These are phyloP conservation scores for Zygotorulaspora mrakii DNA, from an alignment of 1,139 yeast genomes.

Conservation along the genomic window DNA sequence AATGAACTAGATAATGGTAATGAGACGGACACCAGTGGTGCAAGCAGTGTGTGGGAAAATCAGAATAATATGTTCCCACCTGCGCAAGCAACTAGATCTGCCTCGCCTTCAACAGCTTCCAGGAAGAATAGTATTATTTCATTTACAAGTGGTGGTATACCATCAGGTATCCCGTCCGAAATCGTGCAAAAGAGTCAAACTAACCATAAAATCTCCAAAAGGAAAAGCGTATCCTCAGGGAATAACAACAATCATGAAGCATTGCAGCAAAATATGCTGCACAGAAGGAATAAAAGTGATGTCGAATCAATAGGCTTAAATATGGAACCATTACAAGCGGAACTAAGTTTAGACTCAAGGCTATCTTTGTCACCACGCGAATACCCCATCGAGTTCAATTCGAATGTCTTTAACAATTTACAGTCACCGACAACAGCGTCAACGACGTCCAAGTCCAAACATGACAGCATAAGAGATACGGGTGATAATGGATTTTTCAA, in stretches of 20 bases:
- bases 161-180: no score
- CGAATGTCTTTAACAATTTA: conserved; percentile 12
- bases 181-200: conserved; percentile 3
- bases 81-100: conserved; percentile 10
- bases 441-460: not conserved
- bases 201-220: conserved; percentile 13
- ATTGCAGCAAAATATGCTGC: conserved; percentile 6
- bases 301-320: conserved; percentile 11
- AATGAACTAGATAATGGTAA: conserved; percentile 10
- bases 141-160: conserved; percentile 10
- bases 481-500: not conserved
- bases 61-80: conserved; percentile 12
- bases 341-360: conserved; percentile 9
- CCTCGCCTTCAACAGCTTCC: conserved; percentile 14
- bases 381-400: conserved; percentile 15
- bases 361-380: conserved; percentile 10
- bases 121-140: conserved; percentile 18
- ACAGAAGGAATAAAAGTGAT: conserved; percentile 15
- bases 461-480: conserved; percentile 1
- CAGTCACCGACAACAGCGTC: conserved; percentile 7
- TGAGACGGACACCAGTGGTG: conserved; percentile 11
- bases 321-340: conserved; percentile 10
- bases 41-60: conserved; percentile 13
- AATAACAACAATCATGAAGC: conserved; percentile 10
- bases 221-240: conserved; percentile 11